These are phyloP conservation scores for Fusarium goolgardi DNA, from an alignment of 2,329 filamentous ascomycete species.

Conservation along the genomic window DNA sequence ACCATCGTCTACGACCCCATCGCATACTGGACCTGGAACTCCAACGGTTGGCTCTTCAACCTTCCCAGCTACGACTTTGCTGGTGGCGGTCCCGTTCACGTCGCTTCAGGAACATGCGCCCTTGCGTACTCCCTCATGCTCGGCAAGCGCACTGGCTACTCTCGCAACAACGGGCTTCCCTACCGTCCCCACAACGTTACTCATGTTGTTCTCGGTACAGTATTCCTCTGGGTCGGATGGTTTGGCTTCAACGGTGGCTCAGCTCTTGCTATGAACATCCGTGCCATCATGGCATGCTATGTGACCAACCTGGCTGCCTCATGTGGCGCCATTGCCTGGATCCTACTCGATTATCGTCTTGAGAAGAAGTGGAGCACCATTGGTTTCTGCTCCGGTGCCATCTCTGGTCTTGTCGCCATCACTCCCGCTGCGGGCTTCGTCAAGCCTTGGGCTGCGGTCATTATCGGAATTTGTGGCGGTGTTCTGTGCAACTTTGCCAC, in stretches of 20 bases:
- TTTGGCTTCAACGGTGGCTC: slow-evolving; percentile 95
- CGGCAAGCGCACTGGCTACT: slow-evolving; percentile 74
- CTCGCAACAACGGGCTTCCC: slow-evolving; percentile 69
- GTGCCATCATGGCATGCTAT: slow-evolving; percentile 88
- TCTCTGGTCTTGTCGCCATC: slow-evolving; percentile 88
- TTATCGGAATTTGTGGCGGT: slow-evolving; percentile 69
- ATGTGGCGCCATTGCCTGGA: slow-evolving; percentile 85
- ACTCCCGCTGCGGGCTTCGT: slow-evolving; percentile 87
- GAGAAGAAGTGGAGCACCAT: slow-evolving; percentile 95
- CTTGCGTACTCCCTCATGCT: slow-evolving; percentile 80
- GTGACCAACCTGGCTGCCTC: slow-evolving; percentile 90
- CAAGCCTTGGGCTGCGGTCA: slow-evolving; percentile 70
- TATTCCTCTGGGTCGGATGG: slow-evolving; percentile 92
- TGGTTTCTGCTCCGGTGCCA: slow-evolving; percentile 90
- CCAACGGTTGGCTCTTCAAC: slow-evolving; percentile 75
- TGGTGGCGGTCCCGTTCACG: slow-evolving; percentile 80
- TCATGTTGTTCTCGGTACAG: slow-evolving; percentile 77
- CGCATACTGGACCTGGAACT: slow-evolving; percentile 83
- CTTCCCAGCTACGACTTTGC: slow-evolving; percentile 80
- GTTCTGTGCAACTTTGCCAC: slow-evolving; percentile 85
- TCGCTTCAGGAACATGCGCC: slow-evolving; percentile 76
- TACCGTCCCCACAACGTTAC: slow-evolving; percentile 81
- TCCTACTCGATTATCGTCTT: slow-evolving; percentile 87
- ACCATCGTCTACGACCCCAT: slow-evolving; percentile 79
- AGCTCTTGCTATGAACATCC: slow-evolving; percentile 83